These are phyloP conservation scores for Salvia sclarea DNA, from an alignment of 305 asterid species.

Conservation along the genomic window DNA sequence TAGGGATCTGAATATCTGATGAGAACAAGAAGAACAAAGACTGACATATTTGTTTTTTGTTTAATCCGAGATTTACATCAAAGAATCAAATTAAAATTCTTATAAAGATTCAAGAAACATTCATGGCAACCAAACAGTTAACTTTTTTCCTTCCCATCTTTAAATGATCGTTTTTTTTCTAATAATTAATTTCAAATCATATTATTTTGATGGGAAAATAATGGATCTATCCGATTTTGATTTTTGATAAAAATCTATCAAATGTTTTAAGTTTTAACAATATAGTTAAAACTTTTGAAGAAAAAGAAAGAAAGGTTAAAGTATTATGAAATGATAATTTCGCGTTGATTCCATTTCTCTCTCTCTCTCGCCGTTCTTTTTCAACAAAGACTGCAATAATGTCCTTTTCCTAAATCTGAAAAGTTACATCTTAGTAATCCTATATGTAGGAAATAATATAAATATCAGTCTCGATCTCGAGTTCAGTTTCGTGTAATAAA, in stretches of 20 bases:
- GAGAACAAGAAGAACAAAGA: constrained; percentile 44
- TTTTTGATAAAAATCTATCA: too few species aligned
- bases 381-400: constrained; percentile 43
- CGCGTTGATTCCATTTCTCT: not conserved
- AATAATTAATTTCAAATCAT: too few species aligned
- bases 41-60: constrained; percentile 43
- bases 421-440: constrained; percentile 27
- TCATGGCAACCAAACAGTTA: not conserved
- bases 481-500: not conserved
- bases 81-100: constrained; percentile 10
- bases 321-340: constrained; percentile 7
- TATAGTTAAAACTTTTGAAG: too few species aligned
- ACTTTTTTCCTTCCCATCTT: not conserved
- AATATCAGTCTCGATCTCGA: not conserved
- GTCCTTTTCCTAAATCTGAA: constrained; percentile 23
- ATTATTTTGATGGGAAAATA: too few species aligned
- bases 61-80: constrained; percentile 36
- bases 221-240: too few species aligned
- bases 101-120: not conserved
- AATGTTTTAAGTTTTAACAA: too few species aligned
- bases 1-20: constrained; percentile 46
- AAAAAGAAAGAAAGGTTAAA: not conserved
- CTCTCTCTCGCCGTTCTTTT: constrained; percentile 21
- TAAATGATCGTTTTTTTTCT: too few species aligned
- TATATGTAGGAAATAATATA: not conserved